phyloP scores from a whole-genome alignment of 1,284 basidiomycete species.

The Ceratobasidium sp. region DNA sequence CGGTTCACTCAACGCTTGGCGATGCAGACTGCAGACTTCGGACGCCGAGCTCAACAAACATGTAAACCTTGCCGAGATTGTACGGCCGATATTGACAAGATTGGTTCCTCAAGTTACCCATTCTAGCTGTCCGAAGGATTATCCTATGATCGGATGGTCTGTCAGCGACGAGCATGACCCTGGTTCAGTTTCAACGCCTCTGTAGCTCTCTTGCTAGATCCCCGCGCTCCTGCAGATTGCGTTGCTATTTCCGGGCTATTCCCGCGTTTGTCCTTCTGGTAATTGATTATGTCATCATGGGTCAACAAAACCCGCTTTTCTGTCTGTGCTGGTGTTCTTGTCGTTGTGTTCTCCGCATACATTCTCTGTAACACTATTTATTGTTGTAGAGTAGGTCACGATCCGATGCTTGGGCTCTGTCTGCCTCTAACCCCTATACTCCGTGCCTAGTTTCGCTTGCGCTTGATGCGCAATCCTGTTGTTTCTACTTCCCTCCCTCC shows the following conservation, averaged over 20 bases:
- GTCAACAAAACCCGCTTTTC: too few relatives aligned
- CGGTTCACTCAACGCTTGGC: not conserved
- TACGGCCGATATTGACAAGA: not conserved
- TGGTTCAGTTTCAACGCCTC: not conserved
- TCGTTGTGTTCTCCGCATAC: too few relatives aligned
- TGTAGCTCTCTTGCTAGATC: not conserved
- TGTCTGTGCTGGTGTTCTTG: too few relatives aligned
- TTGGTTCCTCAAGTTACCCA: not conserved
- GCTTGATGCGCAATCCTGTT: too few relatives aligned
- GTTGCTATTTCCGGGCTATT: too few relatives aligned
- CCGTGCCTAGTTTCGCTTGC: too few relatives aligned
- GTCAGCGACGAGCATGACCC: constrained; percentile 13
- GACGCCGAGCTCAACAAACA: not conserved
- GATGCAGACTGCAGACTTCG: not conserved
- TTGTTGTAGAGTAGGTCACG: too few relatives aligned
- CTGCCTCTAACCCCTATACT: too few relatives aligned
- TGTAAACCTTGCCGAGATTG: not conserved
- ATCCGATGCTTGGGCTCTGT: too few relatives aligned
- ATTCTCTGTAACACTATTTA: too few relatives aligned
- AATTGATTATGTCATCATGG: not conserved
- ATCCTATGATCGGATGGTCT: constrained; percentile 15
- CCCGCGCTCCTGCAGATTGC: not conserved
- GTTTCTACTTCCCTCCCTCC: too few relatives aligned
- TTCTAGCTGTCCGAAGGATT: constrained; percentile 5
- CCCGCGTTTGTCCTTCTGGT: not conserved